A percentile compares a stretch with the other conserved stretches of the same genome.
These are phyloP conservation scores for Fusarium sp. DNA, from an alignment of 2,329 filamentous ascomycete genomes.

Conservation along the genomic window DNA sequence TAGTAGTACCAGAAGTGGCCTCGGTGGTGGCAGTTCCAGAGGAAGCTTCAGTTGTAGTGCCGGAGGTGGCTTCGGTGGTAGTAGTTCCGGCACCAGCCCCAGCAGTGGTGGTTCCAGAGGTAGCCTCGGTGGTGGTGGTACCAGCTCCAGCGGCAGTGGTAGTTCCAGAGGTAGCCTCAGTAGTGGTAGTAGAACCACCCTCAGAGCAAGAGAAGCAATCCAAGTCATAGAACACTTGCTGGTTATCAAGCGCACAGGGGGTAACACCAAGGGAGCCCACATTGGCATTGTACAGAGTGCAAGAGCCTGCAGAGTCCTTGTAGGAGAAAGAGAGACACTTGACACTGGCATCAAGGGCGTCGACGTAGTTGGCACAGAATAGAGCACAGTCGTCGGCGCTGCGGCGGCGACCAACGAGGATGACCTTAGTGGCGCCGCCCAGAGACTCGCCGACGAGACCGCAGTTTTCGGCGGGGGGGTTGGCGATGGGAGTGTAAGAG, in stretches of 20 bases:
- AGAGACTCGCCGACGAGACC: background rate
- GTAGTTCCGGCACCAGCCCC: background rate
- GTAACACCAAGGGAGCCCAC: background rate
- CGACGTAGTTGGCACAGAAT: background rate
- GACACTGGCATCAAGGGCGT: background rate
- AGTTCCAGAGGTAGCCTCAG: background rate
- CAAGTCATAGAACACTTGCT: background rate
- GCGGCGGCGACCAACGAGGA: fast-evolving
- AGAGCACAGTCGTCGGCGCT: background rate
- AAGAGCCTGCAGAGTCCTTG: background rate
- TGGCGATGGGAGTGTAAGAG: background rate
- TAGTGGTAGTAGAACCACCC: conserved; percentile 10
- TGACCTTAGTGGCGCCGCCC: background rate
- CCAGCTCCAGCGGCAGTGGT: background rate
- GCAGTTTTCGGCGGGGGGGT: background rate
- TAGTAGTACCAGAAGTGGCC: background rate
- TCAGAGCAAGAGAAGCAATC: conserved; percentile 16
- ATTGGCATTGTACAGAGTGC: background rate
- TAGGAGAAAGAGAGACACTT: background rate
- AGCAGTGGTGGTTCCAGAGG: background rate
- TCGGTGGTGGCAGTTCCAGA: background rate
- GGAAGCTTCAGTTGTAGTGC: background rate
- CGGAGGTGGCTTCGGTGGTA: background rate
- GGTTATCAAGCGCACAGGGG: fast-evolving
- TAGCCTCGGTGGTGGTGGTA: background rate